These are phyloP conservation scores for Cladosporium cucumerinum DNA, from an alignment of 2,329 filamentous ascomycete species.

Conservation along the genomic window DNA sequence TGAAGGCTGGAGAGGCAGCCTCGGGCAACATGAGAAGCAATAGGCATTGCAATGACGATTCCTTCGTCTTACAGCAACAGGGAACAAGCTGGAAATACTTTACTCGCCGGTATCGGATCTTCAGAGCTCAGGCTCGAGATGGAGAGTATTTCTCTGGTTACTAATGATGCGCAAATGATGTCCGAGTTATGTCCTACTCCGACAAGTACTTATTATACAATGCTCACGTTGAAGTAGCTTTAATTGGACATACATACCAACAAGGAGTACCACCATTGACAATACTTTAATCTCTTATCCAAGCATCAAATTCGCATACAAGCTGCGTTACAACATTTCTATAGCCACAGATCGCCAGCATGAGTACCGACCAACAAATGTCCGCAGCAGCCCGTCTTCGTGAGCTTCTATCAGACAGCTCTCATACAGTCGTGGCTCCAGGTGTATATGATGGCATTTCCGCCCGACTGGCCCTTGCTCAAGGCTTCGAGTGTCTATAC, in stretches of 20 bases:
- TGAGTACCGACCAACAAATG: conserved; percentile 22
- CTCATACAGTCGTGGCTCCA: conserved; percentile 52
- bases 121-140: conserved; percentile 7
- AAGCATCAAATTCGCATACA: neutral
- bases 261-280: neutral
- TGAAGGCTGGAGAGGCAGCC: neutral
- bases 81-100: conserved; percentile 5
- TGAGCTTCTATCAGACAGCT: conserved; percentile 31
- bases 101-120: conserved; percentile 9
- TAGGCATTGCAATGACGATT: neutral
- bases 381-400: conserved; percentile 29
- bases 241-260: neutral
- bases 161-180: conserved; percentile 4
- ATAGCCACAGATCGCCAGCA: conserved; percentile 16
- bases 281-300: neutral
- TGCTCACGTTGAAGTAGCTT: neutral
- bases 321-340: neutral
- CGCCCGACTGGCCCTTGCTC: conserved; percentile 58
- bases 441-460: conserved; percentile 68
- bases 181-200: neutral
- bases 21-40: neutral
- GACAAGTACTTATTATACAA: neutral
- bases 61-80: neutral
- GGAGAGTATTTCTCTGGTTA: conserved; percentile 6
- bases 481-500: conserved; percentile 64